Percentiles rank a stretch among this genome's conserved stretches.
These are phyloP conservation scores for Thraustochytrium sp. DNA, from an alignment of 352 stramenopile genomes.

Conservation along the genomic window DNA sequence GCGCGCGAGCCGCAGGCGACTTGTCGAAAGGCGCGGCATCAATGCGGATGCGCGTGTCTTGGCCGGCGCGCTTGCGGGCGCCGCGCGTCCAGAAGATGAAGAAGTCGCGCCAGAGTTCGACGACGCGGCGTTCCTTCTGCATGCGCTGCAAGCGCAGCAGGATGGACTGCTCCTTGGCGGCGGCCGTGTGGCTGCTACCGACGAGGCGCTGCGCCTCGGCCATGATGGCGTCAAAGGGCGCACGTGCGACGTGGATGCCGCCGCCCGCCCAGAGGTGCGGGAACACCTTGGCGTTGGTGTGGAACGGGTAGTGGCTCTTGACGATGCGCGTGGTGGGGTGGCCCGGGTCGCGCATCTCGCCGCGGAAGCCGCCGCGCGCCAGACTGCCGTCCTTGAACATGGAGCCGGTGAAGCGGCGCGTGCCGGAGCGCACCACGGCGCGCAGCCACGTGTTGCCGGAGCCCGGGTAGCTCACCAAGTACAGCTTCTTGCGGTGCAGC, in stretches of 20 bases:
- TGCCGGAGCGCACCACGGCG: constrained; percentile 3
- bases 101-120: neutral
- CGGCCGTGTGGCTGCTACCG: neutral
- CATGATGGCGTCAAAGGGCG: constrained; percentile 19
- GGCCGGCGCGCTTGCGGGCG: neutral
- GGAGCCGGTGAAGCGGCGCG: neutral
- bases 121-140: neutral
- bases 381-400: neutral
- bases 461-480: neutral
- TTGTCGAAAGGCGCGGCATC: neutral
- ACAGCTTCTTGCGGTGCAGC: neutral
- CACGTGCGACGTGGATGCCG: constrained; percentile 20
- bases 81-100: constrained; percentile 3
- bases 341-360: neutral
- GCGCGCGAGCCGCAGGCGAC: neutral
- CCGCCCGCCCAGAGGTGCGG: neutral
- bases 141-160: neutral
- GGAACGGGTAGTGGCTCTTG: constrained; percentile 37
- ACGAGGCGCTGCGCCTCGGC: neutral
- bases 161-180: neutral
- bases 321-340: neutral
- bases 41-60: neutral
- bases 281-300: neutral
- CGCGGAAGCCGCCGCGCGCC: neutral
- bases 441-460: constrained; percentile 34